Percentiles rank a stretch among this genome's conserved stretches.
These are phyloP conservation scores for Trypanosoma caninum DNA, from an alignment of 208 protist species.

Conservation along the genomic window DNA sequence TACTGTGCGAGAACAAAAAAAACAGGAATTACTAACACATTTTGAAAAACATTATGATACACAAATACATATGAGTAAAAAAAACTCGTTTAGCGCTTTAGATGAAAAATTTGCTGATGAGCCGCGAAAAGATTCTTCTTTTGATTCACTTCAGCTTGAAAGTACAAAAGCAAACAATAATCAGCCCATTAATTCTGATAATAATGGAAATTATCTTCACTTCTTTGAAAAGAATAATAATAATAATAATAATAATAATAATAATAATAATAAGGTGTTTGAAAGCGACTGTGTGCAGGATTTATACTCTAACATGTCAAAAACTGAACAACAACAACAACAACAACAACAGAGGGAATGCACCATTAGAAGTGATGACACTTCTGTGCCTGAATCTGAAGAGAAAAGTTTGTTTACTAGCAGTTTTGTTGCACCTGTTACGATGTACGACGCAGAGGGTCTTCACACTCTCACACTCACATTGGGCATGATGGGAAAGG, in stretches of 20 bases:
- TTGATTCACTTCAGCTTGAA: no score
- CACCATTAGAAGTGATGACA: background rate
- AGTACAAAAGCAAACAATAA: no score
- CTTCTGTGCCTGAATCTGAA: no score
- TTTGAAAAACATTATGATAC: no score
- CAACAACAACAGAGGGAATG: conserved; percentile 1
- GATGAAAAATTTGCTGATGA: no score
- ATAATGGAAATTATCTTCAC: background rate
- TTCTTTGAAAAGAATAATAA: background rate
- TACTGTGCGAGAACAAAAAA: background rate
- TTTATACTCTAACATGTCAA: background rate
- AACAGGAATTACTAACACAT: background rate
- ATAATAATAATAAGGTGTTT: no score
- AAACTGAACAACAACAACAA: background rate
- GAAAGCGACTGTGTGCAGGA: no score
- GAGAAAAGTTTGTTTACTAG: no score
- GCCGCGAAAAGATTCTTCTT: no score
- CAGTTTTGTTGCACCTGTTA: conserved; percentile 62
- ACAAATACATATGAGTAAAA: no score
- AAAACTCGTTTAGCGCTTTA: no score
- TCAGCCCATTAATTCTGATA: no score
- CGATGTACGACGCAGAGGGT: conserved; percentile 60
- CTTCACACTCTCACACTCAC: conserved; percentile 59
- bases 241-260: background rate
- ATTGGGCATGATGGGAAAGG: conserved; percentile 64